These are phyloP conservation scores for Neopestalotiopsis sp. DNA, from an alignment of 2,329 filamentous ascomycete genomes.

Conservation along the genomic window DNA sequence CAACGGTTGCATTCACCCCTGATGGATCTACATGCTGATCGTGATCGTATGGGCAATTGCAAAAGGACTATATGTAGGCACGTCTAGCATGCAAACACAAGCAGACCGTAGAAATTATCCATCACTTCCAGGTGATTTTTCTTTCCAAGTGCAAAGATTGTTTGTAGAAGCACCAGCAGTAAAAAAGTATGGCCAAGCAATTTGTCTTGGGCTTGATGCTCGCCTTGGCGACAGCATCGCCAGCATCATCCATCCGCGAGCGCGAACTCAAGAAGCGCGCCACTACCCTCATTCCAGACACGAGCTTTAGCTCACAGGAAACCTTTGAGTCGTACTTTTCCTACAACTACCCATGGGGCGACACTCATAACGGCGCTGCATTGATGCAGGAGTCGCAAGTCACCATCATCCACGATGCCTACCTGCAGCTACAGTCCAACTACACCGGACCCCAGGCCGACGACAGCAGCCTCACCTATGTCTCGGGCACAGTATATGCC, in stretches of 20 bases:
- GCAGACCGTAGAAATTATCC: background rate
- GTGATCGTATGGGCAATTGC: background rate
- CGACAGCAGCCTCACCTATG: conserved; percentile 10
- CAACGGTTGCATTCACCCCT: background rate
- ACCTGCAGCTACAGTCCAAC: conserved; percentile 12
- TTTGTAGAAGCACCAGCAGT: background rate
- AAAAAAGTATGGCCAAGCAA: background rate
- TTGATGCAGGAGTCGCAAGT: conserved; percentile 16
- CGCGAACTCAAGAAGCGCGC: conserved; percentile 18
- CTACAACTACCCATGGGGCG: conserved; percentile 20
- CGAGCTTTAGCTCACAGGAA: conserved; percentile 13
- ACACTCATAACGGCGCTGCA: conserved; percentile 16
- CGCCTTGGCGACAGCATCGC: background rate
- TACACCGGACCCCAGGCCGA: conserved; percentile 9
- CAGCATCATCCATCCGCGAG: background rate
- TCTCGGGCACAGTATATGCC: conserved; percentile 43
- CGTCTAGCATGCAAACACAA: background rate
- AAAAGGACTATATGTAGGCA: background rate
- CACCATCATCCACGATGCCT: conserved; percentile 13
- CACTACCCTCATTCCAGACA: conserved; percentile 18
- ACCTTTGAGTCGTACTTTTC: conserved; percentile 14
- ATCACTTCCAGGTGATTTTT: background rate
- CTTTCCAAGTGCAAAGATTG: too few relatives aligned
- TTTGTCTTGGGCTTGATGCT: background rate
- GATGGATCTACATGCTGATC: background rate